Percentiles rank a stretch among this genome's conserved stretches.
Evolutionary conservation across 208 protist species (phyloP).

Genomic region (Wallacemonas rigidus): DNA sequence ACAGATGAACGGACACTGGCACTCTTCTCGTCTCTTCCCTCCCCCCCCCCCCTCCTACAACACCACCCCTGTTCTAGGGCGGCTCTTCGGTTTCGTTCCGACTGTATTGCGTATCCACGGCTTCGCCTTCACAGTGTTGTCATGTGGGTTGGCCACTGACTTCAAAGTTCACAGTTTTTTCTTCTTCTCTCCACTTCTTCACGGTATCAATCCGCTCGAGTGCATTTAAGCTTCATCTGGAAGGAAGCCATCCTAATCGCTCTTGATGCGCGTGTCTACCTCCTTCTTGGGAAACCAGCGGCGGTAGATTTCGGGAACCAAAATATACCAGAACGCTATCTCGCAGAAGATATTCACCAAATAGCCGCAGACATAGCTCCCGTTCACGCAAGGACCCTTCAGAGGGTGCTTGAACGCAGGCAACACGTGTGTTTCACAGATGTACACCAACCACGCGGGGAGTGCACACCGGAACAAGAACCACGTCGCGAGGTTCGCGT

Average conservation of each 20-base stretch:
- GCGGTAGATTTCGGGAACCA: conserved; percentile 30
- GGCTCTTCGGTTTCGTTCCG: too few species aligned
- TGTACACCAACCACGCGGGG: conserved; percentile 32
- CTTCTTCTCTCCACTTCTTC: too few species aligned
- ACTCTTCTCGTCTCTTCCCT: too few species aligned
- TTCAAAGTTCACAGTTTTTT: too few species aligned
- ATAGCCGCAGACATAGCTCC: conserved; percentile 39
- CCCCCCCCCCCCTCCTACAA: too few species aligned
- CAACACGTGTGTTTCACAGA: conserved; percentile 31
- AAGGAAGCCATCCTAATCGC: background rate
- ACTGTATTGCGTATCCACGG: too few species aligned
- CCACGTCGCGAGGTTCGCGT: conserved; percentile 37
- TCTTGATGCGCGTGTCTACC: background rate
- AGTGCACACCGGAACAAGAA: conserved; percentile 48
- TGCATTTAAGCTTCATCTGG: too few species aligned
- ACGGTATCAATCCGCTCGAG: too few species aligned
- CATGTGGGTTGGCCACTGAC: too few species aligned
- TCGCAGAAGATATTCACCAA: conserved; percentile 53
- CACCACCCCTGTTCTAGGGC: too few species aligned
- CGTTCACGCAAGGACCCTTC: conserved; percentile 28
- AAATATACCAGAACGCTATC: conserved; percentile 37
- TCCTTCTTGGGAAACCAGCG: conserved; percentile 20
- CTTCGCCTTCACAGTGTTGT: too few species aligned
- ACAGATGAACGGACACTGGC: too few species aligned
- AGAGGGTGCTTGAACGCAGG: conserved; percentile 10